Conservation (phyloP, 1,284 basidiomycete genomes). For the Ganoderma lingzhi region DNA sequence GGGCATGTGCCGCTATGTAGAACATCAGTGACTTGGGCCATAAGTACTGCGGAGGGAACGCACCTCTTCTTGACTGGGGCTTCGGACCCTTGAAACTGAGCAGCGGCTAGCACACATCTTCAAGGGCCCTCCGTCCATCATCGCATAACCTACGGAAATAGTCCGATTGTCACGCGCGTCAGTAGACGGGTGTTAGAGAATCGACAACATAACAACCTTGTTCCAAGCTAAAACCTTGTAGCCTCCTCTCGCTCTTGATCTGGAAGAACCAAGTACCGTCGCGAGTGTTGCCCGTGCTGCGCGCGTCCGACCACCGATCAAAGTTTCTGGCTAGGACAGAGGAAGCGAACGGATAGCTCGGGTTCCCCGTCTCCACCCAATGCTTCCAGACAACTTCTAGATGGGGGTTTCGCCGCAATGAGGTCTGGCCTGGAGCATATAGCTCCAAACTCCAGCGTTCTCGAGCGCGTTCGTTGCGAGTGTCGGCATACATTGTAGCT, state of each 20-base stretch:
- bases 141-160: not conserved
- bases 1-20: slow-evolving; percentile 37
- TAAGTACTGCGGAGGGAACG: slow-evolving; percentile 34
- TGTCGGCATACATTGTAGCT: no score
- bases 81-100: slow-evolving; percentile 58
- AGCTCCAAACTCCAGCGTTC: no score
- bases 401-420: no score
- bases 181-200: not conserved
- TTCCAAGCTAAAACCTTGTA: not conserved
- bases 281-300: not conserved
- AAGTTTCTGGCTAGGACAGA: not conserved
- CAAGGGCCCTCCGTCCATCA: not conserved
- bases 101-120: slow-evolving; percentile 4
- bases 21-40: slow-evolving; percentile 6
- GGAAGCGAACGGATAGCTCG: no score
- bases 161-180: not conserved
- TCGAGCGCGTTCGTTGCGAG: no score
- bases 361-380: no score
- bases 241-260: not conserved
- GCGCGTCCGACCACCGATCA: not conserved
- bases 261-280: not conserved
- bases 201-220: not conserved
- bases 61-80: slow-evolving; percentile 69
- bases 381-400: no score
- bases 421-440: no score